phyloP scores from a whole-genome alignment of 805 yeast genomes.

The Cyberlindnera mycetangii region DNA sequence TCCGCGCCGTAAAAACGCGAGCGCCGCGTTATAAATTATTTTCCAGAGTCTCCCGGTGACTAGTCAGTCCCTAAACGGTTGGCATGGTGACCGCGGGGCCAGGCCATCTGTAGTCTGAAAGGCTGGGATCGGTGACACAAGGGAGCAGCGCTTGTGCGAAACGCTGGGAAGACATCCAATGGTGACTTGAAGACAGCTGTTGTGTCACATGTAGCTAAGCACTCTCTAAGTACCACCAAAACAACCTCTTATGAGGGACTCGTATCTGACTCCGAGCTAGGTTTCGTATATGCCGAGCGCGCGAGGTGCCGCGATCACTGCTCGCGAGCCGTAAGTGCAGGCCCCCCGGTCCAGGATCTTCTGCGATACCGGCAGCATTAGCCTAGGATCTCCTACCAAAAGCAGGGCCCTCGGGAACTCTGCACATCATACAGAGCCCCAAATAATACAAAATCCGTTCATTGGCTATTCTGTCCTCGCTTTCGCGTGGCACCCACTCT shows the following conservation, averaged over 20 bases:
- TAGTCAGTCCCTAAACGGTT: not conserved
- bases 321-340: constrained; percentile 2
- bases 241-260: not conserved
- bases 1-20: constrained; percentile 4
- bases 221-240: not conserved
- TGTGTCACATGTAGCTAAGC: no score
- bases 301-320: constrained; percentile 2
- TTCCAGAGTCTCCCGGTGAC: not conserved
- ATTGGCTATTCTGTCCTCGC: no score
- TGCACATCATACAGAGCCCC: no score
- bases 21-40: not conserved
- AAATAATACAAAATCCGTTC: no score
- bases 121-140: not conserved
- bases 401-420: no score
- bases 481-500: no score
- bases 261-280: constrained; percentile 2
- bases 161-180: not conserved
- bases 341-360: not conserved
- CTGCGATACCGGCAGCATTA: not conserved
- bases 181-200: not conserved
- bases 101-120: not conserved
- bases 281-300: constrained; percentile 12
- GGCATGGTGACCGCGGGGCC: not conserved
- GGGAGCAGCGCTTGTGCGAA: not conserved
- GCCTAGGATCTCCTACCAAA: no score